A percentile compares a stretch with the other conserved stretches of the same genome.
Evolutionary conservation across 768 basidiomycete genomes (phyloP).

Genomic region (Cubamyces sp.): DNA sequence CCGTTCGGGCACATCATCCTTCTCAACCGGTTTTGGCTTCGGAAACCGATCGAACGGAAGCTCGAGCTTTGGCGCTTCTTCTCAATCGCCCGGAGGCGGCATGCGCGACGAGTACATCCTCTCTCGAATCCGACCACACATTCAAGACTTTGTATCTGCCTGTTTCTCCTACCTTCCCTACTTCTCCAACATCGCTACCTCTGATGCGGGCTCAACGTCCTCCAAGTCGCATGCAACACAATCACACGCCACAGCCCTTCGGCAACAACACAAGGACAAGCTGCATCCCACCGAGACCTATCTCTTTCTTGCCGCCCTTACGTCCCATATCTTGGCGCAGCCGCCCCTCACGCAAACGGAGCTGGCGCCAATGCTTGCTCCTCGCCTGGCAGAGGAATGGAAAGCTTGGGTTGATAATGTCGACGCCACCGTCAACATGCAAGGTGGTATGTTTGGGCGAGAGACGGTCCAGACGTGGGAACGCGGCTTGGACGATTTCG

Average conservation of each 20-base stretch:
- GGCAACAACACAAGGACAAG: constrained; percentile 62
- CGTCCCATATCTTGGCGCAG: constrained; percentile 67
- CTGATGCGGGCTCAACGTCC: constrained; percentile 34
- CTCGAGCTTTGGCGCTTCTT: constrained; percentile 21
- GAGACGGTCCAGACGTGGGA: constrained; percentile 75
- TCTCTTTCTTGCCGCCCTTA: constrained; percentile 68
- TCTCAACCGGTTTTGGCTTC: constrained; percentile 31
- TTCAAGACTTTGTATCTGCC: constrained; percentile 75
- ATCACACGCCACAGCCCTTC: constrained; percentile 48
- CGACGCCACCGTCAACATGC: constrained; percentile 68
- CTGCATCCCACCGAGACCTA: constrained; percentile 78
- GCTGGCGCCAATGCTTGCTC: constrained; percentile 59
- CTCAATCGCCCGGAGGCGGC: constrained; percentile 35
- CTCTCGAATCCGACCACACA: constrained; percentile 73
- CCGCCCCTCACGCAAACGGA: constrained; percentile 66
- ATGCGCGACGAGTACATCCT: constrained; percentile 85
- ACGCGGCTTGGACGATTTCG: constrained; percentile 66
- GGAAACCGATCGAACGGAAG: constrained; percentile 20
- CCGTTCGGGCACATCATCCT: constrained; percentile 8
- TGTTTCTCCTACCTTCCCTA: constrained; percentile 85
- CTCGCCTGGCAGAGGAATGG: constrained; percentile 77
- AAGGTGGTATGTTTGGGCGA: constrained; percentile 79
- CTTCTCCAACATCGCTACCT: constrained; percentile 62
- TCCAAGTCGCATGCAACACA: constrained; percentile 34
- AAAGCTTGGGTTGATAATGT: constrained; percentile 73